phyloP scores from a whole-genome alignment of 371 early-diverging fungal genomes.

The Coemansia sp. region DNA sequence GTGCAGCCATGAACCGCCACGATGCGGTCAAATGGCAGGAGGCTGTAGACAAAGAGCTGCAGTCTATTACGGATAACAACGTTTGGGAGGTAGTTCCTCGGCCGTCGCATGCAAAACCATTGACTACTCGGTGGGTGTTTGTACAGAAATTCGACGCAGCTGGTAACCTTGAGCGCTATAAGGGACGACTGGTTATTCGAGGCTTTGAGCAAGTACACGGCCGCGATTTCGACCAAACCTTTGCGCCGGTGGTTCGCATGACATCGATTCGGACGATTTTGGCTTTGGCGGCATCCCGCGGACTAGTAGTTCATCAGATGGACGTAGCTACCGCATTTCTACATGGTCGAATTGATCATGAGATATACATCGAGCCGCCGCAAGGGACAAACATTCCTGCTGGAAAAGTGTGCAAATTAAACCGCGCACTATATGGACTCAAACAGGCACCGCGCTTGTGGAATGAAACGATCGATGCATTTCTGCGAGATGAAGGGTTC shows the following conservation, averaged over 20 bases:
- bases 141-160: conserved; percentile 27
- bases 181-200: conserved; percentile 43
- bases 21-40: neutral
- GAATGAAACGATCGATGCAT: too few relatives aligned
- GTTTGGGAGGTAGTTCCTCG: conserved; percentile 11
- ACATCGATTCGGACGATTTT: neutral
- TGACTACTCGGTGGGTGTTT: conserved; percentile 37
- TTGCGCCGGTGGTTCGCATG: conserved; percentile 47
- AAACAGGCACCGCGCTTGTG: too few relatives aligned
- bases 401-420: conserved; percentile 12
- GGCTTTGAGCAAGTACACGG: conserved; percentile 47
- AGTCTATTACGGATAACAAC: conserved; percentile 18
- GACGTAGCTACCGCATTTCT: conserved; percentile 48
- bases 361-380: conserved; percentile 37
- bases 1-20: neutral
- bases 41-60: neutral
- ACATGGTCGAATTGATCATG: conserved; percentile 32
- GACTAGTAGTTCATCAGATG: conserved; percentile 29
- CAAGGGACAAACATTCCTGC: conserved; percentile 20
- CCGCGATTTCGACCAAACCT: conserved; percentile 42
- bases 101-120: neutral
- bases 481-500: too few relatives aligned
- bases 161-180: conserved; percentile 31
- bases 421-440: conserved; percentile 35
- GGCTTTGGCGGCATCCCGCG: neutral